Percentiles rank a stretch among this genome's conserved stretches.
Evolutionary conservation across 2,329 filamentous ascomycete genomes (phyloP).

Genomic region (Paecilomyces formosus): DNA sequence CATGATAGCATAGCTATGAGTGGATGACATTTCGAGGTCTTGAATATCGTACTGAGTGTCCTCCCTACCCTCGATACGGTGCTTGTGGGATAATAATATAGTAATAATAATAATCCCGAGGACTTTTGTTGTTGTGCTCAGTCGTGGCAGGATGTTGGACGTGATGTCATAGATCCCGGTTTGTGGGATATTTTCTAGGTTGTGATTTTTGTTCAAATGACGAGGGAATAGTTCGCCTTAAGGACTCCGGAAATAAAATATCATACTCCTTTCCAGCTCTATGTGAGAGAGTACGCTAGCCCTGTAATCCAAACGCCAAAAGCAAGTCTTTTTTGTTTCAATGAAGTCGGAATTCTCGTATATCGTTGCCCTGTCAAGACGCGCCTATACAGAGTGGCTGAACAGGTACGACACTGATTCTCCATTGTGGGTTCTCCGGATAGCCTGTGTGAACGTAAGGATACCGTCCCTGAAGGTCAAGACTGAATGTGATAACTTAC

Average conservation of each 20-base stretch:
- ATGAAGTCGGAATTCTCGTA: not conserved
- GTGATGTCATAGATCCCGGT: not conserved
- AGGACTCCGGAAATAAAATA: not conserved
- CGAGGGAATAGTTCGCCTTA: not conserved
- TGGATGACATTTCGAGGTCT: too few relatives aligned
- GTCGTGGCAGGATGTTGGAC: not conserved
- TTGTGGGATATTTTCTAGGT: not conserved
- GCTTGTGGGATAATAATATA: too few relatives aligned
- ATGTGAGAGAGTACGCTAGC: not conserved
- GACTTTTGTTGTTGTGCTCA: too few relatives aligned
- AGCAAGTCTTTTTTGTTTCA: not conserved
- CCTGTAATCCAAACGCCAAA: not conserved
- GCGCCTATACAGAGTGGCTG: conserved; percentile 35
- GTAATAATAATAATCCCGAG: too few relatives aligned
- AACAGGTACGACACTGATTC: conserved; percentile 47
- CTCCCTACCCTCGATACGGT: too few relatives aligned
- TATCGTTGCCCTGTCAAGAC: not conserved
- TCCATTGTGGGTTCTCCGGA: conserved; percentile 43
- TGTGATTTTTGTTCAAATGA: not conserved
- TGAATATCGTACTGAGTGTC: too few relatives aligned
- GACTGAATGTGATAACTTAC: conserved; percentile 23
- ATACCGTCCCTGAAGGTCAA: not conserved
- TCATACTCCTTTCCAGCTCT: not conserved
- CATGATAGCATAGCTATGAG: too few relatives aligned
- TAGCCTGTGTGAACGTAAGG: not conserved